A percentile compares a stretch with the other conserved stretches of the same genome.
phyloP scores from a whole-genome alignment of 257 asterid genomes.

The Solanum clarkiae region DNA sequence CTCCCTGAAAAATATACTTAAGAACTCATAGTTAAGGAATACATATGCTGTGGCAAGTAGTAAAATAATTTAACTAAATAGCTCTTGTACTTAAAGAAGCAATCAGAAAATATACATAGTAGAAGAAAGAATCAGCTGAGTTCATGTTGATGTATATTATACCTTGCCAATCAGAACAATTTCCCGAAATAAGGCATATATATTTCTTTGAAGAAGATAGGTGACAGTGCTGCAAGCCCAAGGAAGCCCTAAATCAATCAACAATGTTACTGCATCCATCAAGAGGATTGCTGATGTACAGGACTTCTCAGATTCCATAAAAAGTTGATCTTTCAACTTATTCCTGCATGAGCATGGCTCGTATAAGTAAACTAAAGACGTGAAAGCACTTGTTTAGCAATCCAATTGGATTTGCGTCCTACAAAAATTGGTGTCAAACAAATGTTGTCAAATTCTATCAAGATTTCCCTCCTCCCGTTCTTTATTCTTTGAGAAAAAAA shows the following conservation, averaged over 20 bases:
- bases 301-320: constrained; percentile 34
- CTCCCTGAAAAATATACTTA: neutral
- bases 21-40: neutral
- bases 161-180: constrained; percentile 67
- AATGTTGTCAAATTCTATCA: too few species aligned
- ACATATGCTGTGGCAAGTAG: neutral
- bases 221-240: constrained; percentile 78
- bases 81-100: neutral
- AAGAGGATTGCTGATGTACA: constrained; percentile 43
- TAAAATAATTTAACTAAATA: neutral
- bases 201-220: constrained; percentile 50
- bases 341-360: constrained; percentile 25
- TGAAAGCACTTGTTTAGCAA: neutral
- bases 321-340: constrained; percentile 45
- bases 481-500: too few species aligned
- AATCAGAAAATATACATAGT: neutral
- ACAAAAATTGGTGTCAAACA: neutral
- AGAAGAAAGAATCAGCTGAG: neutral
- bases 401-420: neutral
- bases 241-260: constrained; percentile 62
- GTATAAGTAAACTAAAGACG: neutral
- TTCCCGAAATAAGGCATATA: constrained; percentile 64
- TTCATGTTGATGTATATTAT: neutral
- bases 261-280: constrained; percentile 44
- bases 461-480: too few species aligned